phyloP scores from a whole-genome alignment of 1,284 basidiomycete species.

The Cryptococcus jaspeensis region DNA sequence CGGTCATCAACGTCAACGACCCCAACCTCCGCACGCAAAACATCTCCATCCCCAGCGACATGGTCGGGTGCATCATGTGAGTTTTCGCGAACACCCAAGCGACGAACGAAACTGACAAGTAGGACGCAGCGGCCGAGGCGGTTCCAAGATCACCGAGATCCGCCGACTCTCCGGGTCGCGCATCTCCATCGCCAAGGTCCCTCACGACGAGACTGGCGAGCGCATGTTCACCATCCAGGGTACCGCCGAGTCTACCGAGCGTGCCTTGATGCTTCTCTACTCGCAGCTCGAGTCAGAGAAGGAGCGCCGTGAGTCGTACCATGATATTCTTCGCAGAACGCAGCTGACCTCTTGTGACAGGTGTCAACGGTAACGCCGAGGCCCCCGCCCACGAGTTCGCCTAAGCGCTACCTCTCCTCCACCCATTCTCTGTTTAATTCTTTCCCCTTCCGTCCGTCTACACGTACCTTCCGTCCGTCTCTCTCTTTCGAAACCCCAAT shows the following conservation, averaged over 20 bases:
- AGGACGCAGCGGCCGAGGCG: conserved; percentile 71
- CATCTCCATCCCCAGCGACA: conserved; percentile 97
- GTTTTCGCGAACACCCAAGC: conserved; percentile 12
- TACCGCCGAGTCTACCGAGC: conserved; percentile 92
- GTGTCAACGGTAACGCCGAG: conserved; percentile 34
- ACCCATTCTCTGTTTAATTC: conserved; percentile 4
- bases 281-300: conserved; percentile 96
- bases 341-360: conserved; percentile 12
- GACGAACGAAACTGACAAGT: background rate
- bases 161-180: conserved; percentile 92
- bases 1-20: conserved; percentile 57
- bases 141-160: conserved; percentile 98
- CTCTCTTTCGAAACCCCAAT: conserved; percentile 5
- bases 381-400: conserved; percentile 14
- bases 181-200: conserved; percentile 97
- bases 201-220: conserved; percentile 97
- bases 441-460: conserved; percentile 18
- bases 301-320: conserved; percentile 64
- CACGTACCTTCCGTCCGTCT: conserved; percentile 20
- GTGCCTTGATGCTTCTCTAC: conserved; percentile 94
- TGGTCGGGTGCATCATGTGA: conserved; percentile 94
- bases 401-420: conserved; percentile 2
- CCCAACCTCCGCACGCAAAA: conserved; percentile 92
- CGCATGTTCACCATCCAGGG: conserved; percentile 99
- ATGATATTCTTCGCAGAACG: background rate